Conservation (phyloP, 305 asterid species). For the Petunia hybrid region DNA sequence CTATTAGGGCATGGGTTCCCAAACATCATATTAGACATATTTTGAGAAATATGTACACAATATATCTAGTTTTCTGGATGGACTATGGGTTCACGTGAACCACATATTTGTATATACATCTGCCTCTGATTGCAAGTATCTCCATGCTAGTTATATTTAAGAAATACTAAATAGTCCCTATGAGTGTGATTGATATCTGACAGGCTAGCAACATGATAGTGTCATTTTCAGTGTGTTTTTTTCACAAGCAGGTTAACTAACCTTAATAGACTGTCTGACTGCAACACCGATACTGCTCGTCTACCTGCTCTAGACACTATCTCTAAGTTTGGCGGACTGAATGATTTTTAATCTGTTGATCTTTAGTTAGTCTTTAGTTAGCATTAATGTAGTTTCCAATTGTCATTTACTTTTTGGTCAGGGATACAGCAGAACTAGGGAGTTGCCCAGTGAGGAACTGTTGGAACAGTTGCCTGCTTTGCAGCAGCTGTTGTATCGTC, state of each 20-base stretch:
- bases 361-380: not conserved
- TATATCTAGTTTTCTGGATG: too few species aligned
- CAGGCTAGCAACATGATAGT: not conserved
- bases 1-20: too few species aligned
- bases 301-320: slow-evolving; percentile 2
- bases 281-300: not conserved
- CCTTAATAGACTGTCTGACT: not conserved
- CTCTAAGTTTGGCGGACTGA: not conserved
- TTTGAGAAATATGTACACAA: too few species aligned
- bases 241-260: not conserved
- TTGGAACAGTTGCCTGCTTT: slow-evolving; percentile 90
- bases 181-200: not conserved
- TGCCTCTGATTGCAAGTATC: not conserved
- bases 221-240: slow-evolving; percentile 7
- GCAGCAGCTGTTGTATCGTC: slow-evolving; percentile 93
- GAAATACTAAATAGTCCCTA: not conserved
- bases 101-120: too few species aligned
- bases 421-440: slow-evolving; percentile 93
- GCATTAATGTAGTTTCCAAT: slow-evolving; percentile 1
- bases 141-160: not conserved
- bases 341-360: not conserved
- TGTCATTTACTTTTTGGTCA: slow-evolving; percentile 42
- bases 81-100: too few species aligned
- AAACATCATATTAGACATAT: too few species aligned
- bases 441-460: slow-evolving; percentile 84